phyloP scores from a whole-genome alignment of 768 basidiomycete species.

The Mycena capillaripes region DNA sequence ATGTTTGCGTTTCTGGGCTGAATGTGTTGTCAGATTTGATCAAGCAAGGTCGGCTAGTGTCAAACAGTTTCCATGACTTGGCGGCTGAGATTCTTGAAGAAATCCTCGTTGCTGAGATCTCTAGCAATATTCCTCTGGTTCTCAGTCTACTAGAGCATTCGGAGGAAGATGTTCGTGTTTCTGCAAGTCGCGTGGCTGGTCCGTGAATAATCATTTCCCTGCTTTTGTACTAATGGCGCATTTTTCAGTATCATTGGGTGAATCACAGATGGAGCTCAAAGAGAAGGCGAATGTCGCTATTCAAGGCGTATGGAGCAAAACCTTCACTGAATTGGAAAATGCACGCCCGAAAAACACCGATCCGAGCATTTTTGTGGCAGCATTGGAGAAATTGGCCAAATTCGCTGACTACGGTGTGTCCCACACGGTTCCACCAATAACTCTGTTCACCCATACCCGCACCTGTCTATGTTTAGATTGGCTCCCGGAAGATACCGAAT shows the following conservation, averaged over 20 bases:
- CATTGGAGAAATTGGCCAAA: background rate
- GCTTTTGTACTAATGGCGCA: background rate
- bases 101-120: background rate
- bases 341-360: background rate
- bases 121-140: background rate
- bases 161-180: conserved; percentile 1
- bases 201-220: background rate
- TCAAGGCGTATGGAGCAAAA: background rate
- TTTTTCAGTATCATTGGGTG: background rate
- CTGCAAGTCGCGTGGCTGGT: background rate
- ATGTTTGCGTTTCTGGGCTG: background rate
- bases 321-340: background rate
- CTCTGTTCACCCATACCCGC: background rate
- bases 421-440: no score
- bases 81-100: background rate
- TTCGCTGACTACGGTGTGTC: background rate
- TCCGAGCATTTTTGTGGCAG: background rate
- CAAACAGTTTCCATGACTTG: background rate
- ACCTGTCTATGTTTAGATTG: background rate
- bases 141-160: background rate
- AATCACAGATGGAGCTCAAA: background rate
- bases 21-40: background rate
- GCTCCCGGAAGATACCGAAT: no score
- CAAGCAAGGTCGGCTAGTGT: background rate
- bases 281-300: background rate